phyloP scores from a whole-genome alignment of 768 basidiomycete genomes.

The Collybia mongolica region DNA sequence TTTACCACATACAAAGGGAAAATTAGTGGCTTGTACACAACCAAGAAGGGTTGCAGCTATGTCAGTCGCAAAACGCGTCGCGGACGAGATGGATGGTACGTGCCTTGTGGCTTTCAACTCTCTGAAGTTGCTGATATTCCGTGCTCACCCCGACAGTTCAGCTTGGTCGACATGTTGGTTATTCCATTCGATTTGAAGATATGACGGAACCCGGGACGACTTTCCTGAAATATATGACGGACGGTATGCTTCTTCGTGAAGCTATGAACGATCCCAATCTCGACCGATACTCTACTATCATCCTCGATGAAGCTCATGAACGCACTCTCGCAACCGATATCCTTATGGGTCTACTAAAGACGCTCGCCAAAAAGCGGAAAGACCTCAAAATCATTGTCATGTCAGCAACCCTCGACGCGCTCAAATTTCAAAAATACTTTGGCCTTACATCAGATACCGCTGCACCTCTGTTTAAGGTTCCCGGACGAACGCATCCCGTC shows the following conservation, averaged over 20 bases:
- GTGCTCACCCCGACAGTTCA: constrained; percentile 49
- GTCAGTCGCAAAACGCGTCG: constrained; percentile 97
- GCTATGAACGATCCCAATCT: constrained; percentile 96
- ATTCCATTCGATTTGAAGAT: constrained; percentile 98
- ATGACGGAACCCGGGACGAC: constrained; percentile 89
- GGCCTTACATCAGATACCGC: constrained; percentile 39
- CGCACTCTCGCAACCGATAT: constrained; percentile 97
- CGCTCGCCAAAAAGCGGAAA: constrained; percentile 70
- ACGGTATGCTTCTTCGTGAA: constrained; percentile 98
- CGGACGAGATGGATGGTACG: constrained; percentile 98
- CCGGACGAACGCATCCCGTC: constrained; percentile 92
- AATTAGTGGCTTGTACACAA: constrained; percentile 95
- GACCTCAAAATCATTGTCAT: constrained; percentile 98
- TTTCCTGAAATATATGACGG: constrained; percentile 99
- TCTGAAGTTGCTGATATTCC: constrained; percentile 5
- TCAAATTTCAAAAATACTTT: constrained; percentile 97
- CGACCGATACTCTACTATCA: constrained; percentile 92
- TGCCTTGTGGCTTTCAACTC: constrained; percentile 4
- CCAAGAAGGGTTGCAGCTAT: constrained; percentile 96
- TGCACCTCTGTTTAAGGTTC: constrained; percentile 87
- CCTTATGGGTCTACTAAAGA: constrained; percentile 94
- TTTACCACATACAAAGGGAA: constrained; percentile 85
- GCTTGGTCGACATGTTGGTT: constrained; percentile 94
- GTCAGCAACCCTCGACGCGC: constrained; percentile 95
- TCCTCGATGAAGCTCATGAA: constrained; percentile 98